phyloP scores from a whole-genome alignment of 2,329 filamentous ascomycete species.

The Zasmidium angulare region DNA sequence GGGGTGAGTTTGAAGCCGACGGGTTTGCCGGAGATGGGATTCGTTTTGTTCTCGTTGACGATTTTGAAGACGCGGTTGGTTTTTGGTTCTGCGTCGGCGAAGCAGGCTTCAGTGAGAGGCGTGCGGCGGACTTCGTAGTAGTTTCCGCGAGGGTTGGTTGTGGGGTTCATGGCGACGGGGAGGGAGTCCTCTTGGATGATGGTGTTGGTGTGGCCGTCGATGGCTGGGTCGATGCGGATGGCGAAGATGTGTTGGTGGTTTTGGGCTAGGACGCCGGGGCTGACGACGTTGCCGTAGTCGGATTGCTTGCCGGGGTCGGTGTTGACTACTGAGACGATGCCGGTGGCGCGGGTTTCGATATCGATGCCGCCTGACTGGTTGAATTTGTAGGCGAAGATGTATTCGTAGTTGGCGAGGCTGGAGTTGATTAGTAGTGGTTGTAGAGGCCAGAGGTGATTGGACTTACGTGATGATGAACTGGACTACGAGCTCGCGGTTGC shows the following conservation, averaged over 20 bases:
- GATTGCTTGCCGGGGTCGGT: conserved; percentile 56
- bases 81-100: conserved; percentile 38
- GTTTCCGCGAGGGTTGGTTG: conserved; percentile 62
- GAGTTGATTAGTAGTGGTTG: no score
- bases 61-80: conserved; percentile 59
- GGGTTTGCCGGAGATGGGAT: conserved; percentile 47
- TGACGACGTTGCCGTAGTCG: conserved; percentile 57
- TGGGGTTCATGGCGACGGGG: conserved; percentile 49
- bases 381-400: conserved; percentile 65
- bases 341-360: conserved; percentile 64
- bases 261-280: conserved; percentile 63
- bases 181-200: conserved; percentile 55
- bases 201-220: conserved; percentile 59
- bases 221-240: conserved; percentile 63
- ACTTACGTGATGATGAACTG: conserved; percentile 63
- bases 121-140: conserved; percentile 55
- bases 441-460: no score
- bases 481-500: conserved; percentile 63
- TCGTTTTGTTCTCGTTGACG: conserved; percentile 48
- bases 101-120: conserved; percentile 21
- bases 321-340: conserved; percentile 63
- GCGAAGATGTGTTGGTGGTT: conserved; percentile 72
- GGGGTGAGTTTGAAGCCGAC: conserved; percentile 53
- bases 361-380: conserved; percentile 62
- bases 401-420: conserved; percentile 66